Evolutionary conservation across 1,139 yeast genomes (phyloP).

Genomic region (Pichia sp.): DNA sequence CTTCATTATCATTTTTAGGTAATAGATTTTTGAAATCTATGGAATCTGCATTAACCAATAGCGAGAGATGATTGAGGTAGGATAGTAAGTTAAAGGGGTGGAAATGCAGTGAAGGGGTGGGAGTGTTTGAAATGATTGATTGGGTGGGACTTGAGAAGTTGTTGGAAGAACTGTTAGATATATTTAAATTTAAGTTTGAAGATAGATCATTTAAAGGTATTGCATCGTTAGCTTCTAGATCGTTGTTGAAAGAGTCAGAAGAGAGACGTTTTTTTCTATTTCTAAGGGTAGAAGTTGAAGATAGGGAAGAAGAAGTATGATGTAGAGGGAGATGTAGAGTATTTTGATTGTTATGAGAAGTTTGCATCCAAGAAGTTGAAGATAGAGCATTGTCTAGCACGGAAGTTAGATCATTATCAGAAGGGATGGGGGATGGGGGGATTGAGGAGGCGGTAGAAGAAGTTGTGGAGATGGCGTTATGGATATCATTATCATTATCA

Average conservation of each 20-base stretch:
- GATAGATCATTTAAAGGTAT: conserved; percentile 4
- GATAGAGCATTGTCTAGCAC: conserved; percentile 13
- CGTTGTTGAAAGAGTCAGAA: conserved; percentile 1
- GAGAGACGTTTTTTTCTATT: conserved; percentile 1
- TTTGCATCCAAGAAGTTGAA: conserved; percentile 13
- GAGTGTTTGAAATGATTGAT: not conserved
- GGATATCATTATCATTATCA: too few species aligned
- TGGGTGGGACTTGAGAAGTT: not conserved
- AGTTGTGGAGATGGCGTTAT: not conserved
- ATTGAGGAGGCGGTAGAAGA: not conserved
- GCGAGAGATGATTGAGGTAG: conserved; percentile 6
- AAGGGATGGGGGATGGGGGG: not conserved
- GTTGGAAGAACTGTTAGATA: not conserved
- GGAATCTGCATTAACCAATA: conserved; percentile 11
- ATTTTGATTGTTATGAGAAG: not conserved
- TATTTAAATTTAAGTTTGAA: not conserved
- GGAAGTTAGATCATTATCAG: conserved; percentile 8
- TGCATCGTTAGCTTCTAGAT: conserved; percentile 7
- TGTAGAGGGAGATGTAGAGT: not conserved
- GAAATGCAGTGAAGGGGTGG: not conserved
- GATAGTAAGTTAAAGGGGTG: not conserved
- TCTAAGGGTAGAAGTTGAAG: not conserved
- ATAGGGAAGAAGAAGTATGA: not conserved
- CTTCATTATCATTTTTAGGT: not conserved
- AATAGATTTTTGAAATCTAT: not conserved